Evolutionary conservation across 2,329 filamentous ascomycete species (phyloP), one percentile per base, ranked within the genome.

Genomic region (Neopestalotiopsis rosae): DNA sequence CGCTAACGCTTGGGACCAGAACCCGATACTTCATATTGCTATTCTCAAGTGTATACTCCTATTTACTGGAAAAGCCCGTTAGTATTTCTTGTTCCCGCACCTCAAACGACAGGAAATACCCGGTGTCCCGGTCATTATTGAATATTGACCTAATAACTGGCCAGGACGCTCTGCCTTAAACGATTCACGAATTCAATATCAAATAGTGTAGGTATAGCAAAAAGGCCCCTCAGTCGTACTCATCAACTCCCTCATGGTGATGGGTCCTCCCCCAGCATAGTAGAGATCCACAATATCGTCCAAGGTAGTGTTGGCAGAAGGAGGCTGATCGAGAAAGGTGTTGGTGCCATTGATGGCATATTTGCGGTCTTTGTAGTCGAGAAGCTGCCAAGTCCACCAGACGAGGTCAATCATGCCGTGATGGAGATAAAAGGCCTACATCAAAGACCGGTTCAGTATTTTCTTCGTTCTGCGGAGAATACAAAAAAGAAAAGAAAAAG

Each of bases 211-310:
- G 24, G 45, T 52, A n/a, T 52, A 52, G 20, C 45, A 79, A 57
- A 77, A 76, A 1, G 75, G 76, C 1, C 75, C 75, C 24, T 75
- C 73, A 1, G 69, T 64, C 20, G 73, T 71, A 62, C 76, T 77
- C 68, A 77, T 72, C 9, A 77, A 59, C 40, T 79, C 75, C 28
- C 72, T 69, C 49, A 77, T 74, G 13, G 70, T 72, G 45, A 74
- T 71, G 5, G 69, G 71, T 4, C 68, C 65, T 7, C 71, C 75
- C 3, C 71, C 72, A 4, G 75, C 74, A 34, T 72, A 75, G 5
- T 69, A 69, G 17, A 73, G 71, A 62, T 76, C 72, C 17, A 76
- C 61, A 9, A 73, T 40, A 63, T 74, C 72, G 52, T 76, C 74
- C 4, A 74, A 65, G 1, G 72, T 76, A 0, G 71, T 74, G 52